These are phyloP conservation scores for Solanum commersonii DNA, from an alignment of 257 asterid genomes.

Conservation along the genomic window DNA sequence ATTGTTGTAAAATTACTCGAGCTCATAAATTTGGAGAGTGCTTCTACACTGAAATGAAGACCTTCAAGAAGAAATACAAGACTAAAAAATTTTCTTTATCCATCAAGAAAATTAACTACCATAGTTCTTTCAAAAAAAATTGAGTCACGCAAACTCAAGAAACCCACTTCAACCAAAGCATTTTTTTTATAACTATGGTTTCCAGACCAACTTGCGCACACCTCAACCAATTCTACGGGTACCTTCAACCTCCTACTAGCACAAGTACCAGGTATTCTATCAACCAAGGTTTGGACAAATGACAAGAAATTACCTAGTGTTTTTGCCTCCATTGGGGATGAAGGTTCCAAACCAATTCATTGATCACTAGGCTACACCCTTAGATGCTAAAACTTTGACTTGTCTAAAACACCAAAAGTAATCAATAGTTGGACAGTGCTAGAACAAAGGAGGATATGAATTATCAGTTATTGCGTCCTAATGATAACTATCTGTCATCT, in stretches of 20 bases:
- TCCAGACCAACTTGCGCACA: not conserved
- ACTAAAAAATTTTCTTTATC: not conserved
- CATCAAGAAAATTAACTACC: not conserved
- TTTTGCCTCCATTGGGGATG: not conserved
- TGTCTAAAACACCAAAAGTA: not conserved
- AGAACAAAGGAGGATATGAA: not conserved
- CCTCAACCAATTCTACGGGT: not conserved
- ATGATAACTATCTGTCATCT: not conserved
- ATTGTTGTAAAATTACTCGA: not conserved
- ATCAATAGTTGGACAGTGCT: not conserved
- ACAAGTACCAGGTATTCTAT: not conserved
- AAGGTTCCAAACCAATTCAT: not conserved
- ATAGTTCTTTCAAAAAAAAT: not conserved
- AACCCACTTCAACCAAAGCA: not conserved
- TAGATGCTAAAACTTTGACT: not conserved
- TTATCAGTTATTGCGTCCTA: not conserved
- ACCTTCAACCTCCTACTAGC: not conserved
- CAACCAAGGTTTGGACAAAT: no score
- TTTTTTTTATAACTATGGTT: not conserved
- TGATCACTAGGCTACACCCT: not conserved
- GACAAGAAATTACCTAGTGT: not conserved
- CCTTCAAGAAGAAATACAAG: not conserved
- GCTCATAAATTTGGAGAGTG: not conserved
- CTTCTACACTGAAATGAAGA: not conserved
- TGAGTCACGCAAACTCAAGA: not conserved